Base-by-base conservation (phyloP, 768 basidiomycete genomes). In the Russula emetica region DNA sequence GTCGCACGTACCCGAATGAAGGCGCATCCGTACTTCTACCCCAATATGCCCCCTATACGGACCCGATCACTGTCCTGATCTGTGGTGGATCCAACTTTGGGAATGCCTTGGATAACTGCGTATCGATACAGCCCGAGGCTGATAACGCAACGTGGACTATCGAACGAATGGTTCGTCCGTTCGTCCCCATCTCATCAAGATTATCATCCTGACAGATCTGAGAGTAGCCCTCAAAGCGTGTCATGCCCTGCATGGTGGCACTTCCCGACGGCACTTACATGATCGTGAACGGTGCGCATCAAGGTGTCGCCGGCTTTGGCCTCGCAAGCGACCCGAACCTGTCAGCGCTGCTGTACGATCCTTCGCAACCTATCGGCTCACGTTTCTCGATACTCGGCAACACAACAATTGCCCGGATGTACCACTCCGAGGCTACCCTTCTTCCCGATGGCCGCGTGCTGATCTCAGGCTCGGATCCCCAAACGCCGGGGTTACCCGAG, bases 1-100 rank as follows among this genome's bases (percentile, higher is more conserved):
- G 90, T 32, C 83, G 91, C 34, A 86, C 86, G 20, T 93, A 93
- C 69, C 91, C 90, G 3, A 76, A 90, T 70, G 84, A 88, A 71
- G 91, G 88, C 26, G 78, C 87, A 2, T 83, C 85, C 0, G 80
- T 89, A 54, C 75, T 90, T 30, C 76, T 92, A 16, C 91, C 90
- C 7, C 84, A 87, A 63, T 70, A 80, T 55, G 81, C 87, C 0
- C 90, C 90, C 0, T 92, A 90, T 71, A 88, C 86, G 0, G 84
- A 85, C 60, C 87, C 87, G 11, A 71, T 90, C n/a, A 77, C 80
- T 32, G 69, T 92, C 20, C 71, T 93, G 2, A 77, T 92, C 34
- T 92, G 91, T 67, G 91, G 91, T 71, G 91, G 91, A 5, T 87
- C 88, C 0, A 83, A 83, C 42, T 78, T 75, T 9, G 84, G 83